Base-by-base conservation (phyloP, 139 green algal genomes). In the Desmodesmus armatus region DNA sequence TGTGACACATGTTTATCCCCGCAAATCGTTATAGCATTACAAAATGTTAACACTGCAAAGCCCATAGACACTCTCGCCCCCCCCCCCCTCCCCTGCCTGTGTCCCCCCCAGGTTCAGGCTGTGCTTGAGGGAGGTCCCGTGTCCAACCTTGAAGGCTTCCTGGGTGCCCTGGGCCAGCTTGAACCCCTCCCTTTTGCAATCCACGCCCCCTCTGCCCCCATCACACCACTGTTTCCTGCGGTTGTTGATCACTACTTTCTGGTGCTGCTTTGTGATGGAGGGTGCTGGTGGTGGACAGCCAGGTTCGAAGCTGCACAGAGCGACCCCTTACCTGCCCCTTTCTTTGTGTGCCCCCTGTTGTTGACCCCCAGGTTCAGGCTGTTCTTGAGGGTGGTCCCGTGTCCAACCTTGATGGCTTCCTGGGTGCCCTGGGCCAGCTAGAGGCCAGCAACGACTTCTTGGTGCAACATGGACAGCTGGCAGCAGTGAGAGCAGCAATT, bases 391-490 rank as follows among this genome's bases (percentile, higher is more conserved):
- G 55, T 37, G 82, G 82, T 2, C 67, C 80, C 33, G 80, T 9
- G 11, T 29, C 21, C 6, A 40, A 80, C 37, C 67, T 86, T 19
- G 80, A 78, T n/a, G 65, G 63, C 23, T 85, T 85, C 66, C 21
- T 85, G 1, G 65, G 69, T 40, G 62, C n/a, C 44, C 65, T 85
- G 29, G 35, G 21, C 29, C 31, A 76, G 65, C 65, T 85, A 17
- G 79, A 85, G 66, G 33, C 23, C 31, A 51, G 27, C 65, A 62
- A 78, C 44, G 47, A 25, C n/a, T 78, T 39, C 44, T 31, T 85
- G 65, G 9, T 44, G 65, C 63, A 49, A 17, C 79, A 85, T 47
- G 17, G n/a, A 13, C 3, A 35, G 31, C 62, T 85, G 31, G 65
- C 63, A 43, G 79, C 79, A 62, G 65, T 78, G 33, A 35, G 44